Evolutionary conservation across 2,329 filamentous ascomycete species (phyloP).

Genomic region (Colletotrichum aenigma): DNA sequence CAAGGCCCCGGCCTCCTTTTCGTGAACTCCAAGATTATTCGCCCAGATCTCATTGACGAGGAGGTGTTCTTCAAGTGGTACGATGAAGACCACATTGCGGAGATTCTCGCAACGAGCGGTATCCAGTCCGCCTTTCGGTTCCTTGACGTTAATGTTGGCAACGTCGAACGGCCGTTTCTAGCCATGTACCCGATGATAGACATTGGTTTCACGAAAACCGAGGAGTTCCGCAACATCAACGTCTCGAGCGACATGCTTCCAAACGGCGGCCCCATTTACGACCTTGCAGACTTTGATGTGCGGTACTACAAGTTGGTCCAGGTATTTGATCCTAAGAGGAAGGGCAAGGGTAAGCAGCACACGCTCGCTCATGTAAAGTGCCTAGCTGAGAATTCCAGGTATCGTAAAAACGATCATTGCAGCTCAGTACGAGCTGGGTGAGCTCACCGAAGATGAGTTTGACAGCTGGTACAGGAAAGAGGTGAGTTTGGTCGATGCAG

Average conservation of each 20-base stretch:
- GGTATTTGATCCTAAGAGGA: neutral
- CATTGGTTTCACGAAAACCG: constrained; percentile 33
- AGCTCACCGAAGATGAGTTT: neutral
- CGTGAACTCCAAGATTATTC: neutral
- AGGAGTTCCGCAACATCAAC: constrained; percentile 36
- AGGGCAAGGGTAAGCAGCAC: neutral
- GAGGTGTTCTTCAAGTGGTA: neutral
- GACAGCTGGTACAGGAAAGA: neutral
- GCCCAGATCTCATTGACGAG: neutral
- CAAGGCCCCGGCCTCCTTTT: neutral
- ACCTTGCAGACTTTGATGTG: neutral
- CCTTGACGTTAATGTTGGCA: neutral
- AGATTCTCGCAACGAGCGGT: neutral
- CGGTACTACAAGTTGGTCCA: neutral
- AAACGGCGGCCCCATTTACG: constrained; percentile 9
- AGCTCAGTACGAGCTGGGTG: neutral
- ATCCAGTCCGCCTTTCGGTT: neutral
- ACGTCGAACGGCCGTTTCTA: neutral
- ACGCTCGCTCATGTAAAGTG: no score
- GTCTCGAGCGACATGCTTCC: constrained; percentile 33
- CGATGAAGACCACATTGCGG: neutral
- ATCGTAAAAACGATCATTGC: neutral
- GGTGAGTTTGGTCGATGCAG: neutral
- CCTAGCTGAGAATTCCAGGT: neutral
- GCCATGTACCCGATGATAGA: constrained; percentile 27